Evolutionary conservation across 2,329 filamentous ascomycete genomes (phyloP).

Genomic region (Zymoseptoria crescenta): DNA sequence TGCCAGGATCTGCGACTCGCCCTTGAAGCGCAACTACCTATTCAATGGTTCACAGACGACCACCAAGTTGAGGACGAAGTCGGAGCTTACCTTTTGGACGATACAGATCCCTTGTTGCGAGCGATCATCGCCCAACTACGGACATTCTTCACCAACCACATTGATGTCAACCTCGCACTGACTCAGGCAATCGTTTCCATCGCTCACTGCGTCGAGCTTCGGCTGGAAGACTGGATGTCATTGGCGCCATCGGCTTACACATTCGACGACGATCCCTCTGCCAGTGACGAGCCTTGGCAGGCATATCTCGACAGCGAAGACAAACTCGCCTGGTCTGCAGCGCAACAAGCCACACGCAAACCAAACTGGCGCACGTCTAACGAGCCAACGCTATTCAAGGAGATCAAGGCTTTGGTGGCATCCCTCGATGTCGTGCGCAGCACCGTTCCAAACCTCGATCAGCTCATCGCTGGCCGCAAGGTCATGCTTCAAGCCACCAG

Average conservation of each 20-base stretch:
- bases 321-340: conserved; percentile 13
- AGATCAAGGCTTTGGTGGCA: conserved; percentile 34
- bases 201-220: conserved; percentile 74
- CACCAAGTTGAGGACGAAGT: conserved; percentile 1
- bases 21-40: conserved; percentile 26
- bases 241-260: conserved; percentile 16
- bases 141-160: conserved; percentile 79
- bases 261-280: conserved; percentile 28
- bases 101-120: conserved; percentile 52
- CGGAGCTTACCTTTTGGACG: conserved; percentile 12
- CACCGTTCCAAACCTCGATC: conserved; percentile 40
- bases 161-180: conserved; percentile 82
- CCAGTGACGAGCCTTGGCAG: conserved; percentile 30
- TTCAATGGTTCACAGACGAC: neutral
- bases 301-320: conserved; percentile 30
- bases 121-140: conserved; percentile 55
- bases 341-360: conserved; percentile 28
- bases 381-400: conserved; percentile 35
- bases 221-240: conserved; percentile 84
- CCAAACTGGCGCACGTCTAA: conserved; percentile 31
- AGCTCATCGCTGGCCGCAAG: conserved; percentile 42
- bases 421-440: conserved; percentile 38
- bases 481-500: conserved; percentile 42
- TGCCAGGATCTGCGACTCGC: conserved; percentile 54
- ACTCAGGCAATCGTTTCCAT: conserved; percentile 78